Evolutionary conservation across 169 alveolate genomes (phyloP), one percentile per base, ranked within the genome.

Genomic region (Eimeria zaria): DNA sequence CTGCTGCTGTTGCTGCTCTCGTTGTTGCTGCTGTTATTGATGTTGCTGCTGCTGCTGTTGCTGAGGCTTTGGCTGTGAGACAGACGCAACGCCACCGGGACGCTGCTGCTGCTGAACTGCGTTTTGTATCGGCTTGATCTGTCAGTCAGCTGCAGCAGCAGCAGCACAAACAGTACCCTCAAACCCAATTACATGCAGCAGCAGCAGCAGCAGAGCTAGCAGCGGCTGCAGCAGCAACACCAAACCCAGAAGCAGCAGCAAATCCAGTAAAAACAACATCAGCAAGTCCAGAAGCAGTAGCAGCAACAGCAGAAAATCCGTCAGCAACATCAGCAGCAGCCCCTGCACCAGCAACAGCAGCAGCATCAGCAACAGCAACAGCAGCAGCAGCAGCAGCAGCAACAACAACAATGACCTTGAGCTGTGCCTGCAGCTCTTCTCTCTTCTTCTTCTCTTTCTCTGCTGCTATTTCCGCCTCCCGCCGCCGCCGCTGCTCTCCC

Each of bases 21-120:
- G 81, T 71, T 71, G 81, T 71, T 30, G 81, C 30, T 73, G 83
- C 53, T 41, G 58, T 1, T 20, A 30, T 53, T 73, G 83, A 5
- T 81, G 91, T 74, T 81, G 69, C 91, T 81, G 91, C 91, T 81
- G 91, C 91, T 81, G 90, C 90, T 81, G 90, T 74, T 81, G 91
- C 91, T 46, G n/a, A 60, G 58, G 91, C 91, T 81, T 53, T 64
- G 58, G 91, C 73, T 48, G 74, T 64, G 62, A 44, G 91, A 81
- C 67, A n/a, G 62, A 60, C n/a, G 91, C 91, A 39, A 53, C 27
- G 73, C 8, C 91, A 81, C 58, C 36, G 51, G 62, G 74, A n/a
- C 73, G 62, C 74, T 81, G 91, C 69, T 60, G 83, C 83, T 73
- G 83, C 83, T 73, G 46, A 73, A 39, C 53, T 73, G 48, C 48